phyloP scores from a whole-genome alignment of 495 filamentous ascomycete species.

The Glonium stellatum region DNA sequence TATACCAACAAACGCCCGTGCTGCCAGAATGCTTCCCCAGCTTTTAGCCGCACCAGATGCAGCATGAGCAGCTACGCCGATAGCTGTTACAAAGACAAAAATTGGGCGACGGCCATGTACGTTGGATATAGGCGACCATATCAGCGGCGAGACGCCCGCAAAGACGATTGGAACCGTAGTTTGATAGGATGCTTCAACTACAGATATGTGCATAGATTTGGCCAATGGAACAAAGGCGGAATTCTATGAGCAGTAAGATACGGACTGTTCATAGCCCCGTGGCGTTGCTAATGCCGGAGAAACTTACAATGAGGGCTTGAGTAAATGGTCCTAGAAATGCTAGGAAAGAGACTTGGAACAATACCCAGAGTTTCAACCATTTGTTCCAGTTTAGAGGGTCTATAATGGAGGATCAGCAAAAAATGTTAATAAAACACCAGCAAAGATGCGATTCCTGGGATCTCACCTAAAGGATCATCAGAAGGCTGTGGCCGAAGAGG shows the following conservation, averaged over 20 bases:
- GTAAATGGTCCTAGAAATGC: conserved; percentile 29
- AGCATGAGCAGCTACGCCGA: conserved; percentile 35
- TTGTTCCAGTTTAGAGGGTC: conserved; percentile 14
- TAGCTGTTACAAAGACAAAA: conserved; percentile 31
- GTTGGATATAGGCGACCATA: conserved; percentile 33
- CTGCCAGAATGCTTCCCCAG: conserved; percentile 14
- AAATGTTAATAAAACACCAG: too few relatives aligned
- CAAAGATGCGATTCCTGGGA: too few relatives aligned
- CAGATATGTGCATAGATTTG: conserved; percentile 27
- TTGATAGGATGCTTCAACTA: conserved; percentile 26
- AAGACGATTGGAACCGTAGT: conserved; percentile 23
- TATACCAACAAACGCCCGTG: conserved; percentile 19
- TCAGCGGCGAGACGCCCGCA: conserved; percentile 32
- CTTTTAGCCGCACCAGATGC: conserved; percentile 26
- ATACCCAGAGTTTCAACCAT: conserved; percentile 2
- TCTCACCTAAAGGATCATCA: conserved; percentile 4
- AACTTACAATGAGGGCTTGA: conserved; percentile 16
- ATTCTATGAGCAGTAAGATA: conserved; percentile 6
- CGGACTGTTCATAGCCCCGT: too few relatives aligned
- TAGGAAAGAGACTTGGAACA: conserved; percentile 24
- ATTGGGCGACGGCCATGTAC: conserved; percentile 36
- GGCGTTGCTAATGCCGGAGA: too few relatives aligned
- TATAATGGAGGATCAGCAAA: too few relatives aligned
- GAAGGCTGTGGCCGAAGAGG: conserved; percentile 22
- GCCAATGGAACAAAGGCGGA: conserved; percentile 30